phyloP scores from a whole-genome alignment of 164 flowering plant species.

The Berberis thunbergii region DNA sequence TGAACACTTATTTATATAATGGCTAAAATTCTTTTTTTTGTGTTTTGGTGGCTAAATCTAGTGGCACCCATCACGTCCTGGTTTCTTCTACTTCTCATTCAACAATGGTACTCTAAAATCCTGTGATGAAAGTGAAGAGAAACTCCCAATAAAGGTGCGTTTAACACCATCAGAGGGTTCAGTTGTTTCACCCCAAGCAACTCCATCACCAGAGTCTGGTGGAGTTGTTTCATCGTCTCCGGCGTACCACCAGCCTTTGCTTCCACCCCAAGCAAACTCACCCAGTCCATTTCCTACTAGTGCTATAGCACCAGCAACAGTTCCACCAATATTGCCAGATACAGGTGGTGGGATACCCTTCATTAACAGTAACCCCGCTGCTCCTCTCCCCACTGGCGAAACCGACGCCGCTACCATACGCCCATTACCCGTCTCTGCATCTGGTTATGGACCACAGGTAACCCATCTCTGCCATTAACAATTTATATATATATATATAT shows the following conservation, averaged over 20 bases:
- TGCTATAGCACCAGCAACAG: conserved; percentile 21
- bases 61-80: conserved; percentile 84
- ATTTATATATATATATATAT: too few species aligned
- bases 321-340: conserved; percentile 28
- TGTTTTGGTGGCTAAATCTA: conserved; percentile 14
- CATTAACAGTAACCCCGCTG: conserved; percentile 84
- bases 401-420: conserved; percentile 67
- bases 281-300: too few species aligned
- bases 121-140: conserved; percentile 41
- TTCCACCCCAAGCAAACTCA: conserved; percentile 37
- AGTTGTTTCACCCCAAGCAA: conserved; percentile 13
- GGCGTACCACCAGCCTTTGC: conserved; percentile 45
- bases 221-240: conserved; percentile 56
- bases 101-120: conserved; percentile 46
- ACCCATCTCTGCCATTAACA: background rate
- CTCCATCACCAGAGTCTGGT: conserved; percentile 35
- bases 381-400: conserved; percentile 89
- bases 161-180: conserved; percentile 12
- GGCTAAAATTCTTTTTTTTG: background rate
- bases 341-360: conserved; percentile 56
- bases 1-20: too few species aligned
- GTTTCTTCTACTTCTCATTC: conserved; percentile 80
- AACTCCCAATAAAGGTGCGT: conserved; percentile 50
- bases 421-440: conserved; percentile 41
- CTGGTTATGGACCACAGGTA: conserved; percentile 35